A percentile compares a stretch with the other conserved stretches of the same genome.
Evolutionary conservation across 225 moss, liverwort and hornwort species (phyloP).

Genomic region (Physcomitrium patens): DNA sequence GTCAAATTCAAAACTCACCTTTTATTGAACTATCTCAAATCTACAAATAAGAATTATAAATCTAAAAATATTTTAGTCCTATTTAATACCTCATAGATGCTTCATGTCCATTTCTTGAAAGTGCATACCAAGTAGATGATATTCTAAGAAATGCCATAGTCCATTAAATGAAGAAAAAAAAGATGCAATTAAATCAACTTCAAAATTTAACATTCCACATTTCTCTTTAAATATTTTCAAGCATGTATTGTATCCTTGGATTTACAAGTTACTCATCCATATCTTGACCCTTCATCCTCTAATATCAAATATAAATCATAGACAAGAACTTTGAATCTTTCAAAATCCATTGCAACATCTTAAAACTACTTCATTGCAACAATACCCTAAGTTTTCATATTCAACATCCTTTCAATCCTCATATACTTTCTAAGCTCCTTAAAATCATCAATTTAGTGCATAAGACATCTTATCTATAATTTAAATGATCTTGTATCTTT

Average conservation of each 20-base stretch:
- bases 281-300: neutral
- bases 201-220: neutral
- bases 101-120: neutral
- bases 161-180: neutral
- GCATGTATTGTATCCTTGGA: neutral
- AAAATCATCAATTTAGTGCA: neutral
- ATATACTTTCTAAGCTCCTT: neutral
- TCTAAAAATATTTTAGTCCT: neutral
- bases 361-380: neutral
- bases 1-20: neutral
- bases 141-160: conserved; percentile 13
- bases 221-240: neutral
- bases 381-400: neutral
- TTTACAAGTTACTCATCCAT: neutral
- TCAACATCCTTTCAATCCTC: neutral
- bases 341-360: neutral
- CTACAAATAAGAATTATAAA: neutral
- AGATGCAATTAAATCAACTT: neutral
- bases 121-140: neutral
- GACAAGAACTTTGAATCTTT: neutral
- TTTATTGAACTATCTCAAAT: neutral
- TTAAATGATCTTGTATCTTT: neutral
- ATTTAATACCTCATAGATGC: neutral
- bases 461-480: neutral
- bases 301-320: too few species aligned